Base-by-base conservation (phyloP, 2,329 filamentous ascomycete genomes). In the Fusarium mangiferae region DNA sequence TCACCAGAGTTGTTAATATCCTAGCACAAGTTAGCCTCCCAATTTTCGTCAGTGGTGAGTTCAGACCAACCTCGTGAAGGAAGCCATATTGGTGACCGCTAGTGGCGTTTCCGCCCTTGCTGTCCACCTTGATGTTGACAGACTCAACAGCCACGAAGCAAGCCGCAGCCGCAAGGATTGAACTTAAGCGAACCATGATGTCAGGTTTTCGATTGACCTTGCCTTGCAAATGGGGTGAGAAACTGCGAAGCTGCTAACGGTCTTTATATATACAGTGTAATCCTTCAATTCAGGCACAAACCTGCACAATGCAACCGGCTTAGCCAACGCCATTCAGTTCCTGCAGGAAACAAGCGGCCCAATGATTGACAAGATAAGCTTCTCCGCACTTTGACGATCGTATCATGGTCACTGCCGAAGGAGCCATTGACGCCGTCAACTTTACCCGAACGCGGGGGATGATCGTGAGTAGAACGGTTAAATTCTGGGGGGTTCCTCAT, bases 1-100 rank as follows among this genome's bases (percentile, higher is more conserved):
- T 94, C 92, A 6, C 92, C 91, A 5, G 89, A 91, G 79, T 92
- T 89, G 80, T 90, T 90, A 79, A 91, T 91, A 61, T 90, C 89
- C 87, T 90, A 15, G 1, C 17, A 10, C 6, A 7, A 14, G 36
- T 68, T 8, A 68, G 66, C 20, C 9, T 4, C 15, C 0, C 7
- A 7, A 7, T 2, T 5, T 7, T 15, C n/a, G 12, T 42, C 6
- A 36, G 12, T 2, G 2, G 0, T 14, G 20, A 20, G 15, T 12
- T 12, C 18, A 7, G 5, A 51, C 78, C 44, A 65, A 85, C 84
- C 78, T 86, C 84, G 56, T 86, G 84, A 7, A 86, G 78, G 68
- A 86, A 84, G 2, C 84, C 84, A 73, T 86, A 86, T 64, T 85
- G 84, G 58, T 85, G 83, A 18, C 82, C 83, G 24, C 82, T 84